Evolutionary conservation across 2,329 filamentous ascomycete genomes (phyloP).

Genomic region (Alternaria metachromatica): DNA sequence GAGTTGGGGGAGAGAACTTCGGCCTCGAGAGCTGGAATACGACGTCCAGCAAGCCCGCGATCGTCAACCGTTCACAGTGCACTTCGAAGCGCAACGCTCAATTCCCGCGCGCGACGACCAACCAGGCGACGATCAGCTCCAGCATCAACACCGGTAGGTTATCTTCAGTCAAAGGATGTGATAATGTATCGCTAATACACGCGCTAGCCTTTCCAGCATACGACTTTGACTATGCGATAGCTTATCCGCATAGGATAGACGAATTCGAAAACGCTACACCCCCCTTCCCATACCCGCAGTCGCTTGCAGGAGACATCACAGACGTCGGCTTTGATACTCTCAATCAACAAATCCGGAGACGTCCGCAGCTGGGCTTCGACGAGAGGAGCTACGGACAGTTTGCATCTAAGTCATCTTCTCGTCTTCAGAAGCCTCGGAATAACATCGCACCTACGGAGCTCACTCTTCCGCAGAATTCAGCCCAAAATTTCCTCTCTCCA

Average conservation of each 20-base stretch:
- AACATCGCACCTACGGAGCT: background rate
- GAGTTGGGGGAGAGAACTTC: background rate
- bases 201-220: background rate
- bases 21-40: background rate
- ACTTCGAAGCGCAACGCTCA: background rate
- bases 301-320: background rate
- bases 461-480: background rate
- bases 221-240: background rate
- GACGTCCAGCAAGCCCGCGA: background rate
- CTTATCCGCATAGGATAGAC: background rate
- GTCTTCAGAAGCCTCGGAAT: background rate
- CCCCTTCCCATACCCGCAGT: background rate
- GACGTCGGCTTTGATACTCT: background rate
- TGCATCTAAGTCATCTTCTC: background rate
- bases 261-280: background rate
- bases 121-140: background rate
- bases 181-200: background rate
- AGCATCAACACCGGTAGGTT: background rate
- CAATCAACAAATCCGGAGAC: background rate
- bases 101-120: background rate
- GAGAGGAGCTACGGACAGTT: background rate
- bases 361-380: background rate
- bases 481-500: accelerated
- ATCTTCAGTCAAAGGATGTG: background rate
- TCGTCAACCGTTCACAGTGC: background rate